Evolutionary conservation across 768 basidiomycete genomes (phyloP), one percentile per base, ranked within the genome.

Genomic region (Chalciporus pseudorubinellus): DNA sequence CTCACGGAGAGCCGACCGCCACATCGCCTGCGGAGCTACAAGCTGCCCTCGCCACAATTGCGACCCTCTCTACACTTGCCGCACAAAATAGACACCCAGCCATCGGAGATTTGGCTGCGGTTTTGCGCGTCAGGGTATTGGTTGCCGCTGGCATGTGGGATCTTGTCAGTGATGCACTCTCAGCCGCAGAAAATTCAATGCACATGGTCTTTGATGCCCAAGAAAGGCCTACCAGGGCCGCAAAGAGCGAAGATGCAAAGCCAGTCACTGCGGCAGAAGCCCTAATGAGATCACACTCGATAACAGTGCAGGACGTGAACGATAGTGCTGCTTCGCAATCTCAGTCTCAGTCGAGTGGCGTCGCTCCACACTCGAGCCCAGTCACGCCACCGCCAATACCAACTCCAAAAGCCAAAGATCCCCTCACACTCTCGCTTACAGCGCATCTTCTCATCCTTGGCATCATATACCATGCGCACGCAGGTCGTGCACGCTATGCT

Each of bases 381-480:
- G 52, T 18, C 50, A 57, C 11, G 12, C 19, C 26, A 6, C 3
- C 41, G 13, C 22, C 45, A 9, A 18, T 50, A 13, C 50, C 62
- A 24, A 39, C 48, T 6, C 59, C 65, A 26, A 69, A 66, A 22
- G 39, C 55, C n/a, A 51, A 24, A 12, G 71, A 71, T 46, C 20
- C 59, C 36, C 62, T 73, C 39, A 75, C 72, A 39, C 61, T 69
- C 3, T 59, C 74, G 1, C 72, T 81, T 55, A 74, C 74, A 3
- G 69, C 85, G 3, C 86, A 90, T 59, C 64, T 80, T 9, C 80
- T 91, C 20, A 75, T 88, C 44, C 68, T 88, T 19, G 76, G 80
- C 4, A 73, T 87, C 9, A 64, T 84, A 19, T 87, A 78, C 59
- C 74, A 81, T 58, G 86, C 85, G 0, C 83, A 87, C 56, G 67